Evolutionary conservation across 2,329 filamentous ascomycete genomes (phyloP).

Genomic region (Aspergillus sp.): DNA sequence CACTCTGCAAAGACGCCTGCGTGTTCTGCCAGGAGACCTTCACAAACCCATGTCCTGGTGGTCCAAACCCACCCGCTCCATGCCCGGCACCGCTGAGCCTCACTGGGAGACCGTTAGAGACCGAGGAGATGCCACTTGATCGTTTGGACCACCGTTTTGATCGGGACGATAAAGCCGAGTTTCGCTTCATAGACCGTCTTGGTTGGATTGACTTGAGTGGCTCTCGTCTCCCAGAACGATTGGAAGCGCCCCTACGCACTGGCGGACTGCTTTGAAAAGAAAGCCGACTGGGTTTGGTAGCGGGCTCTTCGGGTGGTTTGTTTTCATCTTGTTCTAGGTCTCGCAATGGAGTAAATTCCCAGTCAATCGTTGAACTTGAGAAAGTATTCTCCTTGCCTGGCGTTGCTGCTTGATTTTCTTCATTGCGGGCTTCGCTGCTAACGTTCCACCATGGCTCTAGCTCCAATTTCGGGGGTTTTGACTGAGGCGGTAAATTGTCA

Average conservation of each 20-base stretch:
- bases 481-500: slow-evolving; percentile 25
- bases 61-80: slow-evolving; percentile 41
- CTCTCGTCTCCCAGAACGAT: slow-evolving; percentile 32
- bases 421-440: slow-evolving; percentile 24
- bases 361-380: slow-evolving; percentile 31
- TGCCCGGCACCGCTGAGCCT: slow-evolving; percentile 43
- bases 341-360: slow-evolving; percentile 27
- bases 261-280: slow-evolving; percentile 31
- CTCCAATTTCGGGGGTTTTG: slow-evolving; percentile 35
- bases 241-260: slow-evolving; percentile 28
- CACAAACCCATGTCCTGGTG: slow-evolving; percentile 34
- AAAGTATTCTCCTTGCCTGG: slow-evolving; percentile 26
- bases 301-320: slow-evolving; percentile 18
- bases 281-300: slow-evolving; percentile 25
- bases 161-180: slow-evolving; percentile 35
- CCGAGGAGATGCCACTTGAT: slow-evolving; percentile 38
- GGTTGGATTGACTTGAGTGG: slow-evolving; percentile 37
- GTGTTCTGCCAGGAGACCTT: slow-evolving; percentile 41
- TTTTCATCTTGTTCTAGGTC: slow-evolving; percentile 23
- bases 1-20: slow-evolving; percentile 32
- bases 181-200: slow-evolving; percentile 35
- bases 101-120: slow-evolving; percentile 39
- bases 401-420: slow-evolving; percentile 14
- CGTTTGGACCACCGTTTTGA: slow-evolving; percentile 39
- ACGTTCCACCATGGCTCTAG: slow-evolving; percentile 34